Evolutionary conservation across 345 rosid species (phyloP).

Genomic region (Gossypium turneri): DNA sequence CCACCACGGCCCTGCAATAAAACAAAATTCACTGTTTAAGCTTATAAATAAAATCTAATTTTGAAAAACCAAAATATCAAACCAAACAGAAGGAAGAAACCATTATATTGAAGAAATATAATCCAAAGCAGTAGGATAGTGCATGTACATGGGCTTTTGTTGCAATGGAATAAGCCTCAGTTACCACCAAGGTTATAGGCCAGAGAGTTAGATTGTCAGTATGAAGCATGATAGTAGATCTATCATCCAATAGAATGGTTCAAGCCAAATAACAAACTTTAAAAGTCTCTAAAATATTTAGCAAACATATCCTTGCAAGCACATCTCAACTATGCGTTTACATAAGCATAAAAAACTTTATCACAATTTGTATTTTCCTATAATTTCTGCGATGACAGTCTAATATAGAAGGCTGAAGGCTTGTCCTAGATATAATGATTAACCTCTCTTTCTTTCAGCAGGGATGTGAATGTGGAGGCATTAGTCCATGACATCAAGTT

Average conservation of each 20-base stretch:
- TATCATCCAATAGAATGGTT: constrained; percentile 6
- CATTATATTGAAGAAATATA: neutral
- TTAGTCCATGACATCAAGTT: neutral
- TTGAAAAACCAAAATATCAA: neutral
- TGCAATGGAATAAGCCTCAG: constrained; percentile 6
- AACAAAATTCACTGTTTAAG: constrained; percentile 8
- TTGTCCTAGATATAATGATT: neutral
- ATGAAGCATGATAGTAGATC: neutral
- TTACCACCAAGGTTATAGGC: neutral
- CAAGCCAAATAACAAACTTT: neutral
- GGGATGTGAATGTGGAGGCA: neutral
- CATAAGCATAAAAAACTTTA: neutral
- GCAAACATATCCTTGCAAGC: neutral
- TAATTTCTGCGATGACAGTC: neutral
- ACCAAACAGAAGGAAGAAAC: neutral
- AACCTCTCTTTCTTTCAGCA: neutral
- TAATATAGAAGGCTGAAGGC: neutral
- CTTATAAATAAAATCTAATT: constrained; percentile 10
- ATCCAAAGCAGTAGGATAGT: neutral
- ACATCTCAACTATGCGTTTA: neutral
- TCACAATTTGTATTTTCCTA: neutral
- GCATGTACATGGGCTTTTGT: neutral
- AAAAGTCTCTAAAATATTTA: neutral
- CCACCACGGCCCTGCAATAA: constrained; percentile 87
- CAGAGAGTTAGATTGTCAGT: neutral